Evolutionary conservation across 768 basidiomycete species (phyloP).

Genomic region (Leccinum uliginosum): DNA sequence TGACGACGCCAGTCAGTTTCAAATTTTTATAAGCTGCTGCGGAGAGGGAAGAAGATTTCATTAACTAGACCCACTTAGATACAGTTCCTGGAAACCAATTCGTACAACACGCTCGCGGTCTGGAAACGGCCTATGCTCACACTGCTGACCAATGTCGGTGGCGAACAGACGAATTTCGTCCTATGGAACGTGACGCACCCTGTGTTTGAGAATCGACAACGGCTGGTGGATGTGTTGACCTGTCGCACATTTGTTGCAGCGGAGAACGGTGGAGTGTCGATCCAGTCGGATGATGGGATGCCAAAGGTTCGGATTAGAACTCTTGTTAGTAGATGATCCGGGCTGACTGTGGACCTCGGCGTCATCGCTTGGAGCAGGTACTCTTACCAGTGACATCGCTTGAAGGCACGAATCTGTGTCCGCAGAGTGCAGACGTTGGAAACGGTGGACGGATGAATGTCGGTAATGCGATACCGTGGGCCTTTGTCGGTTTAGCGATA

Average conservation of each 20-base stretch:
- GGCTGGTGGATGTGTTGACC: conserved; percentile 50
- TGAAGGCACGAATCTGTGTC: conserved; percentile 16
- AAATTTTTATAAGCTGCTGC: not conserved
- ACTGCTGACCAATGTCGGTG: conserved; percentile 53
- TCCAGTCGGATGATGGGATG: conserved; percentile 39
- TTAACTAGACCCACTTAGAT: conserved; percentile 31
- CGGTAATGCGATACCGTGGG: conserved; percentile 6
- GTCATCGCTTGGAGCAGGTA: conserved; percentile 21
- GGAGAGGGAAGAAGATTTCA: not conserved
- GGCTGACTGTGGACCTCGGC: not conserved
- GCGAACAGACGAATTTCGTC: conserved; percentile 26
- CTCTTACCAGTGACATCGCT: conserved; percentile 33
- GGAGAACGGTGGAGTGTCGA: conserved; percentile 38
- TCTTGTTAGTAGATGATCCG: not conserved
- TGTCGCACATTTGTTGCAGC: conserved; percentile 39
- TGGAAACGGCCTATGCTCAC: conserved; percentile 55
- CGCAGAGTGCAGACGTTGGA: conserved; percentile 8
- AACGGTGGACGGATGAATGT: not conserved
- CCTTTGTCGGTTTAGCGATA: not conserved
- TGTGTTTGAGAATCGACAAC: conserved; percentile 37
- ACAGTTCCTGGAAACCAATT: conserved; percentile 39
- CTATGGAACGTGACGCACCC: conserved; percentile 43
- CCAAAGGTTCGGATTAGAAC: conserved; percentile 35
- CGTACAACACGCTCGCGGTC: conserved; percentile 40
- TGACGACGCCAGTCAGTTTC: conserved; percentile 41